Base-by-base conservation (phyloP, 2,329 filamentous ascomycete species). In the Ophiostoma fasciatum region DNA sequence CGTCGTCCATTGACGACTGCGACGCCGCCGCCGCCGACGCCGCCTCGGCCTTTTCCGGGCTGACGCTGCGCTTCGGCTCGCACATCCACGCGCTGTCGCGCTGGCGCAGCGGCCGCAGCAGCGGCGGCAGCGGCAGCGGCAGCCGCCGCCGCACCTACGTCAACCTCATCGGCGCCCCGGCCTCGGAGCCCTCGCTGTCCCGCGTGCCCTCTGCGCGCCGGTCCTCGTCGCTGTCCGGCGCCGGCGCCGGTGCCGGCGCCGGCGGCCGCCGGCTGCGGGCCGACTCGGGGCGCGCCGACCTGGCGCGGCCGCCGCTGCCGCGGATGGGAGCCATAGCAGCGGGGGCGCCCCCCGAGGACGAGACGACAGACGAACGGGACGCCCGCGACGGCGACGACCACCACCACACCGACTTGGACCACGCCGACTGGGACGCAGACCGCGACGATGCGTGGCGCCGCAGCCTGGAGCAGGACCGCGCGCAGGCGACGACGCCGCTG, bases 221-320 rank as follows among this genome's bases (percentile, higher is more conserved):
- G 36, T 81, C 83, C 1, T 85, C 82, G 2, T 87, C 80, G n/a
- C 62, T 82, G 36, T 83, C 82, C 68, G 23, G 71, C 73, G n/a
- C 61, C 64, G 4, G 7, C 19, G 10, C 27, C 31, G 23, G n/a
- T 34, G 2, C 21, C 69, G 2, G 78, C 76, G 0, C 75, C 78
- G 0, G 68, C 72, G 1, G 61, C 68, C 38, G 80, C 77, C 5
- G 66, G 71, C 36, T 77, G 73, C 44, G 75, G 72, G 32, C n/a
- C n/a, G n/a, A n/a, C n/a, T n/a, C n/a, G n/a, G n/a, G n/a, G n/a
- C n/a, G n/a, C n/a, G n/a, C n/a, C n/a, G n/a, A n/a, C n/a, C n/a
- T n/a, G n/a, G n/a, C n/a, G n/a, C n/a, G n/a, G n/a, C n/a, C n/a
- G n/a, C n/a, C n/a, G n/a, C n/a, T n/a, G n/a, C n/a, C n/a, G n/a